phyloP scores from a whole-genome alignment of 2,329 filamentous ascomycete species.

The Fusarium pininemorale region DNA sequence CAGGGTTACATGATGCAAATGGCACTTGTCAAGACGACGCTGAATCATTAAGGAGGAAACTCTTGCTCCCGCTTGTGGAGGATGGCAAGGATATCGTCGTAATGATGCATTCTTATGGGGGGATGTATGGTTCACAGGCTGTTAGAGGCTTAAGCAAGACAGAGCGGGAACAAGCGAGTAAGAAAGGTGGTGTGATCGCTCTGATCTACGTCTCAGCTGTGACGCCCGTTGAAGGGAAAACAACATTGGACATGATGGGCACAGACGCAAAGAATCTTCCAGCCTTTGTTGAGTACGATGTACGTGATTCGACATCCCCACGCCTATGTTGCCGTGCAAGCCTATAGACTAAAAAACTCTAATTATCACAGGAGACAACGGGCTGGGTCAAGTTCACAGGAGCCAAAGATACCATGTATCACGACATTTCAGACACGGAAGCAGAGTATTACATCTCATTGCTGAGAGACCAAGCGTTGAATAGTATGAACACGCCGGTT shows the following conservation, averaged over 20 bases:
- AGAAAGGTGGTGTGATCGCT: slow-evolving; percentile 10
- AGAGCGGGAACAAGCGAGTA: neutral
- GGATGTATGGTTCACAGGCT: slow-evolving; percentile 23
- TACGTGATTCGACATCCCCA: neutral
- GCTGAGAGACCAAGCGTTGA: neutral
- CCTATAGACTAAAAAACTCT: neutral
- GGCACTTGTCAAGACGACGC: neutral
- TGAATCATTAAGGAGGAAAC: neutral
- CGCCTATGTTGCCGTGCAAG: neutral
- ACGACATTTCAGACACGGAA: neutral
- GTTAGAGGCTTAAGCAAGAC: slow-evolving; percentile 23
- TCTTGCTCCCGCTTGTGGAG: slow-evolving; percentile 19
- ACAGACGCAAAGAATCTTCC: neutral
- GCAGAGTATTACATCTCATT: neutral
- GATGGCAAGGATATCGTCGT: slow-evolving; percentile 32
- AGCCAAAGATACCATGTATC: slow-evolving; percentile 1
- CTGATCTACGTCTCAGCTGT: slow-evolving; percentile 26
- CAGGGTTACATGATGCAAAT: neutral
- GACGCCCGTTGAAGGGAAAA: neutral
- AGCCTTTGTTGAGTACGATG: neutral
- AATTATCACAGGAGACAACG: neutral
- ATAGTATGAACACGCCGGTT: neutral
- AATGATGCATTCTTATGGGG: slow-evolving; percentile 40
- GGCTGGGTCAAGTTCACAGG: neutral
- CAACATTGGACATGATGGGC: slow-evolving; percentile 8